These are phyloP conservation scores for Psilocybe mexicana DNA, from an alignment of 1,284 basidiomycete species.

Conservation along the genomic window DNA sequence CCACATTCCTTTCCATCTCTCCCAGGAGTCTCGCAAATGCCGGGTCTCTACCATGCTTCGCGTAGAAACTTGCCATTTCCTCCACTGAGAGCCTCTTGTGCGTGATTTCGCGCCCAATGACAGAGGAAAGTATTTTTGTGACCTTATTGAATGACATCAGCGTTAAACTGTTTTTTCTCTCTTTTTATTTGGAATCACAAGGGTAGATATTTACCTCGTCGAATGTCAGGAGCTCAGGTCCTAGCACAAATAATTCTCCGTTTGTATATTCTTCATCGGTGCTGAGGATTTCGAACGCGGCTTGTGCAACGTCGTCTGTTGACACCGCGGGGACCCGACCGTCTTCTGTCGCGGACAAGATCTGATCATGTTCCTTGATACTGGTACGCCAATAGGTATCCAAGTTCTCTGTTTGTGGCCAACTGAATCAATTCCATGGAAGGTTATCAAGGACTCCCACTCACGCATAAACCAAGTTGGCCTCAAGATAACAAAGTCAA, in stretches of 20 bases:
- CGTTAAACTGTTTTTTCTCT: background rate
- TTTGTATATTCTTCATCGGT: background rate
- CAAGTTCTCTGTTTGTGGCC: background rate
- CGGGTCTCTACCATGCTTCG: background rate
- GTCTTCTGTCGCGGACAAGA: background rate
- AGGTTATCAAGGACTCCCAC: background rate
- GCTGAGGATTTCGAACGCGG: background rate
- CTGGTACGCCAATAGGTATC: background rate
- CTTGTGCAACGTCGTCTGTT: background rate
- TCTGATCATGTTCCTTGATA: background rate
- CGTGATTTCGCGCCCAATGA: slow-evolving; percentile 26
- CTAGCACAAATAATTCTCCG: background rate
- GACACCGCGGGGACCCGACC: background rate
- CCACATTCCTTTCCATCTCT: background rate
- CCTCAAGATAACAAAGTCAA: slow-evolving; percentile 31
- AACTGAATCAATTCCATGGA: background rate
- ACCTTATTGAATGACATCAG: slow-evolving; percentile 15
- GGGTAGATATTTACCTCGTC: slow-evolving; percentile 20
- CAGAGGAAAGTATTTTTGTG: slow-evolving; percentile 19
- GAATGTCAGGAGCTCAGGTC: slow-evolving; percentile 12
- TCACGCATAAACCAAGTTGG: slow-evolving; percentile 34
- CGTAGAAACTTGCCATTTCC: background rate
- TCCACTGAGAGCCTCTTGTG: slow-evolving; percentile 20
- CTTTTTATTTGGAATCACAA: too few species aligned
- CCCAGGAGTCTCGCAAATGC: background rate